Evolutionary conservation across 1,284 basidiomycete species (phyloP), one percentile per base, ranked within the genome.

Genomic region (Filobasidium uniguttulatum): DNA sequence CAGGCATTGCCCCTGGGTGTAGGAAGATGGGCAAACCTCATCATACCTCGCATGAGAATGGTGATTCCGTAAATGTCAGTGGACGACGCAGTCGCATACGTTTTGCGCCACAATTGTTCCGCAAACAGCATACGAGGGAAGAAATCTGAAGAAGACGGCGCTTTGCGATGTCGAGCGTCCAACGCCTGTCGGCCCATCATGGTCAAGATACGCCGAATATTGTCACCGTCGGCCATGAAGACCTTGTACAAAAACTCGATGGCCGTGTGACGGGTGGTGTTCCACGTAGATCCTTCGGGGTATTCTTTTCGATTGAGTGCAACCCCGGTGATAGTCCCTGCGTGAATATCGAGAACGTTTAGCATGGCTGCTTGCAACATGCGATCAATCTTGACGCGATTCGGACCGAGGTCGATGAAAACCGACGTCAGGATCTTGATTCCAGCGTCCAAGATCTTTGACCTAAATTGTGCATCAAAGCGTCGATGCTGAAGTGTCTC

Each of bases 401-500:
- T 36, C 19, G 55, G 20, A 1, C 29, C 26, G 23, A 55, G 52
- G n/a, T 43, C 52, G 15, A 41, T 38, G 40, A 56, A 56, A 15
- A 60, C 46, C 19, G 45, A 43, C 10, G 36, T 14, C 5, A 60
- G 45, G 9, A 56, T 50, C 58, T 73, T 72, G 34, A 77, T 70
- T 5, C 81, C 79, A 34, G 74, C 71, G 26, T 71, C 62, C 66
- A 86, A 78, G 10, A 78, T 73, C 23, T 70, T 67, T 0, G 83
- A 78, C 8, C 80, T 74, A 23, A 77, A 67, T 23, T 72, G 29
- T 0, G 51, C 70, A 36, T 71, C 63, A 56, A 83, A 81, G 8
- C 81, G 74, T 54, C 80, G 78, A 59, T 87, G 83, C 61, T 87
- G 85, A 29, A 83, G 64, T 57, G 85, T 81, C 59, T 81, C 81